A percentile compares a stretch with the other conserved stretches of the same genome.
These are phyloP conservation scores for Calcarisporium arbuscula DNA, from an alignment of 2,329 filamentous ascomycete species.

Conservation along the genomic window DNA sequence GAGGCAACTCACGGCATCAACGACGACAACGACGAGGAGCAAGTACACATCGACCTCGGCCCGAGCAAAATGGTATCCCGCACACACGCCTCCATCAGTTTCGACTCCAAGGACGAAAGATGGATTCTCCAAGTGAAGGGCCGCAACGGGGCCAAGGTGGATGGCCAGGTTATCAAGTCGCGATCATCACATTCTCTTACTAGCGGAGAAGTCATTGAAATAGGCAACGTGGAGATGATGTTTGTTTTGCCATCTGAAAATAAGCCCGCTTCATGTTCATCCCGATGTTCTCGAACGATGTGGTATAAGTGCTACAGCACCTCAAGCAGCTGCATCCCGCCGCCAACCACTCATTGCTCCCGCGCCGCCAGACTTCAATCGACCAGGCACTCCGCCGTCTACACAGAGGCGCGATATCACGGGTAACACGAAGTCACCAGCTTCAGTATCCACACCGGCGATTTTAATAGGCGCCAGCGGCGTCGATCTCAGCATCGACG, in stretches of 20 bases:
- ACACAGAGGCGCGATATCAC: conserved; percentile 22
- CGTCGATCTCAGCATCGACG: conserved; percentile 74
- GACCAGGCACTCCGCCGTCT: conserved; percentile 55
- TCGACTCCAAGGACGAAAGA: conserved; percentile 58
- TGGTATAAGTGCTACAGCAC: conserved; percentile 36
- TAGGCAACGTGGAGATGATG: conserved; percentile 95
- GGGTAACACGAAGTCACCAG: conserved; percentile 22
- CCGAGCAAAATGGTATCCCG: conserved; percentile 77
- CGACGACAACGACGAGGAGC: conserved; percentile 39
- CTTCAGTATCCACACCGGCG: conserved; percentile 26
- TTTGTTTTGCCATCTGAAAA: conserved; percentile 84
- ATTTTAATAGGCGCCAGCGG: conserved; percentile 38
- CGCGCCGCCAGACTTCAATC: conserved; percentile 53
- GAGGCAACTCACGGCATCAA: conserved; percentile 35
- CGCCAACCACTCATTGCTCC: conserved; percentile 48
- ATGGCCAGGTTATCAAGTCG: conserved; percentile 64
- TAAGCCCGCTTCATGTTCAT: conserved; percentile 60
- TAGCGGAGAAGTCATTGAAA: conserved; percentile 87
- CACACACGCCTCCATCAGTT: conserved; percentile 68
- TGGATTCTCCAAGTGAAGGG: conserved; percentile 89
- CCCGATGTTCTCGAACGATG: conserved; percentile 64
- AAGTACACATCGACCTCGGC: conserved; percentile 81
- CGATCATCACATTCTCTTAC: conserved; percentile 60
- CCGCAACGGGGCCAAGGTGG: conserved; percentile 82
- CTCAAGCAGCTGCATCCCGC: conserved; percentile 20